Percentiles rank a stretch among this genome's conserved stretches.
These are phyloP conservation scores for Geotrichum fermentans DNA, from an alignment of 1,139 yeast genomes.

Conservation along the genomic window DNA sequence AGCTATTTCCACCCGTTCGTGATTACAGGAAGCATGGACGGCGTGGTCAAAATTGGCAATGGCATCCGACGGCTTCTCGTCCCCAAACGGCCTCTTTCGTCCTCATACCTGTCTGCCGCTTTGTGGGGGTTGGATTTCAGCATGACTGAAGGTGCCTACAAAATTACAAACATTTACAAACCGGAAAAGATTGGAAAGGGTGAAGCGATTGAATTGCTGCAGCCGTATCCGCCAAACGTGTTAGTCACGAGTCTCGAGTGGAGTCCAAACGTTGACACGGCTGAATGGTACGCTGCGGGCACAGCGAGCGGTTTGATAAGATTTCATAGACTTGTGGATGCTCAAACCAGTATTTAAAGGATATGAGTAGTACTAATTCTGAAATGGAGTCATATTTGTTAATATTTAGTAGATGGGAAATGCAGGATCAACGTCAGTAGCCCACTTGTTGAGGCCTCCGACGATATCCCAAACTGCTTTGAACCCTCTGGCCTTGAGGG, in stretches of 20 bases:
- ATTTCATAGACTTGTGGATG: conserved; percentile 47
- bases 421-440: conserved; percentile 51
- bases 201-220: conserved; percentile 25
- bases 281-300: conserved; percentile 64
- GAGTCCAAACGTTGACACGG: conserved; percentile 50
- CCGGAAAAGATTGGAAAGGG: conserved; percentile 27
- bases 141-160: conserved; percentile 35
- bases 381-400: not conserved
- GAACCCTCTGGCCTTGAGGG: conserved; percentile 49
- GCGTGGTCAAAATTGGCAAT: conserved; percentile 46
- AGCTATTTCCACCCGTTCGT: conserved; percentile 56
- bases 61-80: conserved; percentile 42
- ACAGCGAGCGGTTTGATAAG: conserved; percentile 63
- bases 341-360: not conserved
- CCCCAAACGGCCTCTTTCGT: conserved; percentile 39
- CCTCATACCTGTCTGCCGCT: conserved; percentile 29
- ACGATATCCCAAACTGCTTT: conserved; percentile 54
- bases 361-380: not conserved
- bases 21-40: conserved; percentile 60
- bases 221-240: conserved; percentile 49
- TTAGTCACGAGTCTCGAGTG: conserved; percentile 55
- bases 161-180: conserved; percentile 34
- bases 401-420: conserved; percentile 61
- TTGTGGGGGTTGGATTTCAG: conserved; percentile 43
- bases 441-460: conserved; percentile 79